Conservation (phyloP, 2,329 filamentous ascomycete species). For the Penicillium digitatum region DNA sequence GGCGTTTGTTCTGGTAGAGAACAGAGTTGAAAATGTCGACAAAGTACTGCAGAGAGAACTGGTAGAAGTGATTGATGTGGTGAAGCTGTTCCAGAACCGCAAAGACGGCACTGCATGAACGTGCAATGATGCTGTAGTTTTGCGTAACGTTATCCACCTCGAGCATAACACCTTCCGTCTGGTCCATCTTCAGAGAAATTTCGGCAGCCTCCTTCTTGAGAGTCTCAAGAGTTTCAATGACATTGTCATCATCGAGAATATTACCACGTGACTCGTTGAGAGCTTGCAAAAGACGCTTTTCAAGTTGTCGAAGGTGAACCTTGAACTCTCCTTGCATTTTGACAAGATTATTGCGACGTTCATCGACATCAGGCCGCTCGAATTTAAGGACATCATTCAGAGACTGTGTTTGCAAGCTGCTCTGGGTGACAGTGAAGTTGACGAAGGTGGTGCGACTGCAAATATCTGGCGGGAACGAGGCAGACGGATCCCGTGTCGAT, state of each 20-base stretch:
- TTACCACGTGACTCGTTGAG: slow-evolving; percentile 97
- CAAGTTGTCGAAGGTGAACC: slow-evolving; percentile 90
- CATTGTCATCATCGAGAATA: slow-evolving; percentile 95
- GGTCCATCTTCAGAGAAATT: slow-evolving; percentile 91
- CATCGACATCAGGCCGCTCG: slow-evolving; percentile 93
- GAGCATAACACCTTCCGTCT: slow-evolving; percentile 96
- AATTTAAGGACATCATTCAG: slow-evolving; percentile 97
- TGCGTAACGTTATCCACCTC: slow-evolving; percentile 95
- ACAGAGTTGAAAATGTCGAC: slow-evolving; percentile 95
- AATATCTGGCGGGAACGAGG: slow-evolving; percentile 90
- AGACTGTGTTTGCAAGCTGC: slow-evolving; percentile 96
- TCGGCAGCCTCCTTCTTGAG: slow-evolving; percentile 96
- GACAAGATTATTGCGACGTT: slow-evolving; percentile 92
- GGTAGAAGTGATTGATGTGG: slow-evolving; percentile 98
- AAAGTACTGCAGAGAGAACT: slow-evolving; percentile 98
- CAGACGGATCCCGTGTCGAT: slow-evolving; percentile 92
- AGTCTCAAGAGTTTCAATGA: slow-evolving; percentile 95
- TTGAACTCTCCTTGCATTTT: slow-evolving; percentile 99
- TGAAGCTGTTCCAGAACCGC: slow-evolving; percentile 95
- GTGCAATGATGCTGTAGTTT: slow-evolving; percentile 88
- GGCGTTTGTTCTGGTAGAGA: slow-evolving; percentile 71
- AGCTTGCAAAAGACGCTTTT: slow-evolving; percentile 88
- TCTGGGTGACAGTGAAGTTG: slow-evolving; percentile 98
- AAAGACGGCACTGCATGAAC: slow-evolving; percentile 95
- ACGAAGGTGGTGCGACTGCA: slow-evolving; percentile 98